Evolutionary conservation across 1,139 yeast genomes (phyloP).

Genomic region (Hansenula lynferdii): DNA sequence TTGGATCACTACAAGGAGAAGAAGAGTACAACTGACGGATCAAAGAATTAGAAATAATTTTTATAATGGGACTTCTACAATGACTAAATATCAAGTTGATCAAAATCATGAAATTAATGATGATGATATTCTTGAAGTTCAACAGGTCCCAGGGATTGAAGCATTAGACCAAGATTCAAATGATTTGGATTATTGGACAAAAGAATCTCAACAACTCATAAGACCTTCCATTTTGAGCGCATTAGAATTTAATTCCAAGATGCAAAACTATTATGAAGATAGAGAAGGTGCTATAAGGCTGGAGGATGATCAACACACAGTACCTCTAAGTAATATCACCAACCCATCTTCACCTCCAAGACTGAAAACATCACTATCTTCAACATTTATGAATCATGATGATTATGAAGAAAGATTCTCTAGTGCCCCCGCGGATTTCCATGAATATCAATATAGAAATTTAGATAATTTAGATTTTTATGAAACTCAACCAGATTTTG

Average conservation of each 20-base stretch:
- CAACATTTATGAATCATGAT: slow-evolving; percentile 11
- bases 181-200: slow-evolving; percentile 17
- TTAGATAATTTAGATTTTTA: slow-evolving; percentile 4
- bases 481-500: slow-evolving; percentile 2
- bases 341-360: neutral
- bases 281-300: slow-evolving; percentile 1
- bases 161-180: slow-evolving; percentile 12
- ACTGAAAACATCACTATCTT: slow-evolving; percentile 15
- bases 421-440: slow-evolving; percentile 15
- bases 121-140: slow-evolving; percentile 22
- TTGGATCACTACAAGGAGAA: slow-evolving; percentile 22
- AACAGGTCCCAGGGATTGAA: slow-evolving; percentile 13
- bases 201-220: slow-evolving; percentile 13
- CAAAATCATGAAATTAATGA: slow-evolving; percentile 21
- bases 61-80: slow-evolving; percentile 6
- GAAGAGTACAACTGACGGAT: slow-evolving; percentile 20
- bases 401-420: slow-evolving; percentile 10
- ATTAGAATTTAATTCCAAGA: slow-evolving; percentile 29
- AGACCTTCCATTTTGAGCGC: slow-evolving; percentile 41
- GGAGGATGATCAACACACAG: neutral
- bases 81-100: slow-evolving; percentile 11
- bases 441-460: slow-evolving; percentile 5
- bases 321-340: no score
- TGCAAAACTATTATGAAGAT: slow-evolving; percentile 7
- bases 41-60: slow-evolving; percentile 19